Evolutionary conservation across 2,329 filamentous ascomycete species (phyloP).

Genomic region (Talaromyces sp.): DNA sequence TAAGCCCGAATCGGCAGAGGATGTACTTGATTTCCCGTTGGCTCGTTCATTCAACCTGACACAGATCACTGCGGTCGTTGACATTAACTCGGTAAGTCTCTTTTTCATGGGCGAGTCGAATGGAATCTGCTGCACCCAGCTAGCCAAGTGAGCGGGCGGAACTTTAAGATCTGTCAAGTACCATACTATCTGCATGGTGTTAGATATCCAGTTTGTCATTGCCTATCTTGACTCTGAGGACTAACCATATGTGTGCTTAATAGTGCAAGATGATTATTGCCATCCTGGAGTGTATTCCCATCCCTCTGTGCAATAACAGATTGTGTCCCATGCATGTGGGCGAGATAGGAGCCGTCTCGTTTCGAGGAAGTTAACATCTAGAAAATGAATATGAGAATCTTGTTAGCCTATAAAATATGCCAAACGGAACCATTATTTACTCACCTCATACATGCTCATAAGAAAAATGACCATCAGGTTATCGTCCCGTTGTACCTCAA

Average conservation of each 20-base stretch:
- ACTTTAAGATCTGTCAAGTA: constrained; percentile 4
- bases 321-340: constrained; percentile 17
- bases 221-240: no score
- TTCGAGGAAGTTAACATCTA: constrained; percentile 14
- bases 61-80: background rate
- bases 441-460: constrained; percentile 16
- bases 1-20: background rate
- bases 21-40: background rate
- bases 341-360: constrained; percentile 16
- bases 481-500: constrained; percentile 9
- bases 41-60: background rate
- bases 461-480: constrained; percentile 15
- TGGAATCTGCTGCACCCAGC: constrained; percentile 12
- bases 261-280: constrained; percentile 5
- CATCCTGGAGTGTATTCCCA: constrained; percentile 4
- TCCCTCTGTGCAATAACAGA: constrained; percentile 12
- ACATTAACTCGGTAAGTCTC: constrained; percentile 1
- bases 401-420: no score
- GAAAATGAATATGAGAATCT: background rate
- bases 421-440: background rate
- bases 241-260: constrained; percentile 15
- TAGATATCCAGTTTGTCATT: no score
- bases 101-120: constrained; percentile 6
- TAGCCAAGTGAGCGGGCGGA: constrained; percentile 4
- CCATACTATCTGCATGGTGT: constrained; percentile 12